Evolutionary conservation across 768 basidiomycete species (phyloP).

Genomic region (Filobasidium wieringae): DNA sequence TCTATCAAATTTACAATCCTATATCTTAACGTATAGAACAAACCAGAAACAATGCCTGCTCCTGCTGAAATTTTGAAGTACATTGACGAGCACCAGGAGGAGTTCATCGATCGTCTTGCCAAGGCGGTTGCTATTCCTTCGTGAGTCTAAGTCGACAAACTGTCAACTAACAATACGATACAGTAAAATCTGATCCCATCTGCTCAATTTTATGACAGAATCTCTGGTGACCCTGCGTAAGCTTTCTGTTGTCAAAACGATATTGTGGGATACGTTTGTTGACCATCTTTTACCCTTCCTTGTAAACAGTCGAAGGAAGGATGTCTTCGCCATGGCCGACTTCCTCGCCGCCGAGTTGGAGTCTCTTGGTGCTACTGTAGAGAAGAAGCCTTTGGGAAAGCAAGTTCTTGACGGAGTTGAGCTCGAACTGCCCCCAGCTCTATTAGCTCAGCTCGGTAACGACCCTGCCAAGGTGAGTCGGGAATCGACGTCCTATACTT

Average conservation of each 20-base stretch:
- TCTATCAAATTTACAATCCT: too few relatives aligned
- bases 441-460: slow-evolving; percentile 68
- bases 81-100: slow-evolving; percentile 58
- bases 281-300: slow-evolving; percentile 39
- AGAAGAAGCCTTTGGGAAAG: slow-evolving; percentile 61
- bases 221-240: slow-evolving; percentile 38
- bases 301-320: slow-evolving; percentile 54
- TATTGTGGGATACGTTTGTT: not conserved
- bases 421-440: slow-evolving; percentile 64
- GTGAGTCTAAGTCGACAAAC: slow-evolving; percentile 26
- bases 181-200: slow-evolving; percentile 20
- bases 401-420: slow-evolving; percentile 62
- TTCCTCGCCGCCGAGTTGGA: slow-evolving; percentile 67
- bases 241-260: not conserved
- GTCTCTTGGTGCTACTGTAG: slow-evolving; percentile 64
- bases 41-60: not conserved
- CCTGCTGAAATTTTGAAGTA: slow-evolving; percentile 36
- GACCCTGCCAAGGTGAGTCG: slow-evolving; percentile 56
- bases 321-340: slow-evolving; percentile 74
- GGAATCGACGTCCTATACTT: not conserved
- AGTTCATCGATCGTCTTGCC: slow-evolving; percentile 65
- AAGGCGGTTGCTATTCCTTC: slow-evolving; percentile 77
- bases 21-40: too few relatives aligned
- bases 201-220: slow-evolving; percentile 24
- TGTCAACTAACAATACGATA: not conserved